These are phyloP conservation scores for Diaporthe ampelina DNA, from an alignment of 2,329 filamentous ascomycete genomes.

Conservation along the genomic window DNA sequence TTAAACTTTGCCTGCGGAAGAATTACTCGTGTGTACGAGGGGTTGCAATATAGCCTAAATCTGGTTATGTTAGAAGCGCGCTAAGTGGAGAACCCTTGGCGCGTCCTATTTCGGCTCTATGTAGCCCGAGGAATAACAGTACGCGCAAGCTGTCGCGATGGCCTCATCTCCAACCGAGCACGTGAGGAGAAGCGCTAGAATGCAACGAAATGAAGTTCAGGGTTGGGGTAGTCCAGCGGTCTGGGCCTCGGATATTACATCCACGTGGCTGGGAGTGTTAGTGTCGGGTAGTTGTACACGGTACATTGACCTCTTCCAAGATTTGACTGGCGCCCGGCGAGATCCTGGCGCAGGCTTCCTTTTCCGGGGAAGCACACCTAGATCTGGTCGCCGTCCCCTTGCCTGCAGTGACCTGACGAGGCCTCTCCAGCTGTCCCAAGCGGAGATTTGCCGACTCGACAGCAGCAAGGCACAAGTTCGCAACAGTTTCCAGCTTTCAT, in stretches of 20 bases:
- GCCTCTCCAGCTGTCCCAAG: not conserved
- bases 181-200: no score
- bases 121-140: not conserved
- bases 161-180: not conserved
- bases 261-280: conserved; percentile 13
- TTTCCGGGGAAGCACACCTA: not conserved
- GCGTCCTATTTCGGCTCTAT: conserved; percentile 2
- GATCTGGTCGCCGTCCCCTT: no score
- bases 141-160: not conserved
- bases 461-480: not conserved
- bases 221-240: not conserved
- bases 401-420: not conserved
- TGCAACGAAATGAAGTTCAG: not conserved
- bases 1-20: not conserved
- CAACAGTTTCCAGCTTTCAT: conserved; percentile 26
- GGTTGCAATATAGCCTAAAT: conserved; percentile 6
- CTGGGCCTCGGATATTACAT: not conserved
- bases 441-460: conserved; percentile 2
- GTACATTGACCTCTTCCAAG: not conserved
- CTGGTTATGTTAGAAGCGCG: not conserved
- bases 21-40: not conserved
- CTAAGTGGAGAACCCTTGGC: conserved; percentile 14
- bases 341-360: not conserved
- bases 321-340: not conserved
- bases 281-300: not conserved